Percentiles rank a stretch among this genome's conserved stretches.
Evolutionary conservation across 1,284 basidiomycete species (phyloP).

Genomic region (Apiotrichum gamsii): DNA sequence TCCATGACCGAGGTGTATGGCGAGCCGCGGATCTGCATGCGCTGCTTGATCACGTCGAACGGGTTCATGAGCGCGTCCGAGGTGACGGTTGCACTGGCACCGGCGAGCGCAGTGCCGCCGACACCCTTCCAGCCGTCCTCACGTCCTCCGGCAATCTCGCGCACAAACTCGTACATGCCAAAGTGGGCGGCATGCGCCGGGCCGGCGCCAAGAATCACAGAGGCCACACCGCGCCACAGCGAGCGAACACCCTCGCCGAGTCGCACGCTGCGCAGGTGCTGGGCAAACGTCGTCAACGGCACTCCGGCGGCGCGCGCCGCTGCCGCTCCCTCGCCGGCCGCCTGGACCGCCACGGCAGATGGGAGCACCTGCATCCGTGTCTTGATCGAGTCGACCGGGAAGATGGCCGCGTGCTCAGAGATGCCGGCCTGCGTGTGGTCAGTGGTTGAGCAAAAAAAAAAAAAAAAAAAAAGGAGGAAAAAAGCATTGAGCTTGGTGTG

Average conservation of each 20-base stretch:
- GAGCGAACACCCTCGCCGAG: constrained; percentile 85
- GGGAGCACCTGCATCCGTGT: constrained; percentile 96
- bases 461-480: background rate
- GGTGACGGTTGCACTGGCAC: constrained; percentile 88
- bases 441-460: too few relatives aligned
- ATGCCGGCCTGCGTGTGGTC: constrained; percentile 99
- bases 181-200: constrained; percentile 99
- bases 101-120: constrained; percentile 68
- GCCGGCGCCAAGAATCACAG: constrained; percentile 94
- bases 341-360: constrained; percentile 22
- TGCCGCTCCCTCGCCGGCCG: constrained; percentile 53
- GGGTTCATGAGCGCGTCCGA: constrained; percentile 99
- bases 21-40: constrained; percentile 95
- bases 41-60: constrained; percentile 99
- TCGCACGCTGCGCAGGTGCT: constrained; percentile 55
- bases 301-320: constrained; percentile 16
- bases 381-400: constrained; percentile 98
- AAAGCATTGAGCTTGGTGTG: background rate
- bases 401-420: constrained; percentile 98
- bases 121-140: constrained; percentile 44
- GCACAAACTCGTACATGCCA: constrained; percentile 89
- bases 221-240: constrained; percentile 93
- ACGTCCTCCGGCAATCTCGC: constrained; percentile 79
- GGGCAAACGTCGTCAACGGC: constrained; percentile 34
- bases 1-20: constrained; percentile 75